Evolutionary conservation across 257 asterid species (phyloP).

Genomic region (Solanum pimpinellifolium): DNA sequence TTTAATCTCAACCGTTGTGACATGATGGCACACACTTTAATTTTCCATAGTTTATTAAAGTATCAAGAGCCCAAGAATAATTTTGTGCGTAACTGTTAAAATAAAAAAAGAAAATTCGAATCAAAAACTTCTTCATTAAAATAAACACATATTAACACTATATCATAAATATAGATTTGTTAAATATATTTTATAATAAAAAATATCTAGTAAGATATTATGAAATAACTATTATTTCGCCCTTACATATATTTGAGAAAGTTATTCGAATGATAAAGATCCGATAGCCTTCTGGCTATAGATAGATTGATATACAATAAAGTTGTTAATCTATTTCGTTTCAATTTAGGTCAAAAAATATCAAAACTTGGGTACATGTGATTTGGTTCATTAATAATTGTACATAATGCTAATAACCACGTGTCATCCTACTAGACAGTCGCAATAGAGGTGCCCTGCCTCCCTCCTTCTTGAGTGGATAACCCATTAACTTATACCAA

Average conservation of each 20-base stretch:
- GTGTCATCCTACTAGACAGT: background rate
- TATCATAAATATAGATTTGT: no score
- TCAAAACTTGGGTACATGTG: background rate
- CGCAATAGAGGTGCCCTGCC: background rate
- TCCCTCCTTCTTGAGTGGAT: background rate
- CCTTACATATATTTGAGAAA: no score
- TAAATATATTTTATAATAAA: no score
- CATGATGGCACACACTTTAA: background rate
- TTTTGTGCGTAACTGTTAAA: background rate
- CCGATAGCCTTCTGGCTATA: no score
- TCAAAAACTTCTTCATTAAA: no score
- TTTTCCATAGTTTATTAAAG: background rate
- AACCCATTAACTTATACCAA: background rate
- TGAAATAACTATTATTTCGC: no score
- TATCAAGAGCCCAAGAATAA: no score
- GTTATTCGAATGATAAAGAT: no score
- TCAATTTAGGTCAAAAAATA: background rate
- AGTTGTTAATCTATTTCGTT: background rate
- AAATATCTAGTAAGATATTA: accelerated
- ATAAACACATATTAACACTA: background rate
- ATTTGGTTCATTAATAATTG: background rate
- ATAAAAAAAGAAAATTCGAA: no score
- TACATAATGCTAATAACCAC: background rate
- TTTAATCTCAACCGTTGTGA: background rate
- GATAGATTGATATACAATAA: background rate